Conservation (phyloP, 1,139 yeast genomes). For the Lodderomyces parapsilosis region DNA sequence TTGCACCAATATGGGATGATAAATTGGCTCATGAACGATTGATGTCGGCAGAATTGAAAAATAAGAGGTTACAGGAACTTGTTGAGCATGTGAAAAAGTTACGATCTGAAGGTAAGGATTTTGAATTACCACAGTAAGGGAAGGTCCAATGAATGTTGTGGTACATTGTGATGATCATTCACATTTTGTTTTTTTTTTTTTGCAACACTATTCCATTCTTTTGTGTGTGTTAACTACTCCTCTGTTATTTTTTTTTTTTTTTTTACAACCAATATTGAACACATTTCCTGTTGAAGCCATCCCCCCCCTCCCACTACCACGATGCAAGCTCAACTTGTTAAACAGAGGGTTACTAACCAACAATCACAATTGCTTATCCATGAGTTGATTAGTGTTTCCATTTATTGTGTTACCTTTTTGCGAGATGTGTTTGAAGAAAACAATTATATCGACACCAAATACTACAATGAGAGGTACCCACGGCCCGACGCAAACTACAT, state of each 20-base stretch:
- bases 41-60: constrained; percentile 20
- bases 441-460: constrained; percentile 42
- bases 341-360: constrained; percentile 18
- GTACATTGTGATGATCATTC: too few species aligned
- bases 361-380: constrained; percentile 42
- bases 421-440: constrained; percentile 52
- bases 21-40: constrained; percentile 18
- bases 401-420: constrained; percentile 52
- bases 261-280: constrained; percentile 5
- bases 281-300: neutral
- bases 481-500: constrained; percentile 24
- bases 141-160: too few species aligned
- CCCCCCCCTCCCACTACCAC: too few species aligned
- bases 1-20: constrained; percentile 28
- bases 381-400: constrained; percentile 44
- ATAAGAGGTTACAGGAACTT: constrained; percentile 18
- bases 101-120: constrained; percentile 19
- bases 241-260: constrained; percentile 3
- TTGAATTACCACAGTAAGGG: constrained; percentile 6
- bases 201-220: neutral
- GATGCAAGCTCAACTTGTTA: constrained; percentile 18
- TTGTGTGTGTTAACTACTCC: neutral
- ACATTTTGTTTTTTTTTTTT: neutral
- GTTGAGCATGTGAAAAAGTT: constrained; percentile 21
- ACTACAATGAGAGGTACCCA: constrained; percentile 24